These are phyloP conservation scores for Entomortierella chlamydospora DNA, from an alignment of 192 early-diverging fungal species.

Conservation along the genomic window DNA sequence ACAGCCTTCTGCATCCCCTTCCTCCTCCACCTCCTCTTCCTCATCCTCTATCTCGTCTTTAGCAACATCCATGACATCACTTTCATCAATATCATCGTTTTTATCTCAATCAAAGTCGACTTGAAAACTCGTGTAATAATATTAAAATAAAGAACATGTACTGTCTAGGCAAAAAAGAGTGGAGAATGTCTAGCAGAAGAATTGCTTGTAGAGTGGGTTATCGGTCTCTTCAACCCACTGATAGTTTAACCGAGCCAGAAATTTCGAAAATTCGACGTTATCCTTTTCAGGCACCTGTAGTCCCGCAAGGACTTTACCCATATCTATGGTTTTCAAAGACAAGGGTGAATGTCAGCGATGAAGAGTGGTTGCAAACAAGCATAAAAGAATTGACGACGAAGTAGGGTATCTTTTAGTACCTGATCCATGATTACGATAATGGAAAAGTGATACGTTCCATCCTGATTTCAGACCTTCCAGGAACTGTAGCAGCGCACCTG, in stretches of 20 bases:
- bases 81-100: neutral
- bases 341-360: too few species aligned
- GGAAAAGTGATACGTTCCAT: conserved; percentile 92
- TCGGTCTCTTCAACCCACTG: conserved; percentile 93
- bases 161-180: too few species aligned
- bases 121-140: neutral
- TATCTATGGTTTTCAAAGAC: conserved; percentile 69
- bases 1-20: too few species aligned
- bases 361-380: too few species aligned
- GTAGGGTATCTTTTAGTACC: too few species aligned
- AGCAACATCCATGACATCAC: neutral
- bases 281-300: conserved; percentile 87
- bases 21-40: too few species aligned
- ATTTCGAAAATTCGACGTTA: conserved; percentile 73
- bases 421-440: conserved; percentile 96
- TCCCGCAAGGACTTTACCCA: conserved; percentile 93
- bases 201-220: conserved; percentile 90
- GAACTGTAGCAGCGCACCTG: conserved; percentile 92
- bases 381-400: too few species aligned
- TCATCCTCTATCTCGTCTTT: too few species aligned
- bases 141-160: neutral
- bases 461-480: conserved; percentile 71
- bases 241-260: conserved; percentile 84
- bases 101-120: neutral
- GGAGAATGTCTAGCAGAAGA: conserved; percentile 74